These are phyloP conservation scores for Cladophialophora immunda DNA, from an alignment of 2,329 filamentous ascomycete genomes.

Conservation along the genomic window DNA sequence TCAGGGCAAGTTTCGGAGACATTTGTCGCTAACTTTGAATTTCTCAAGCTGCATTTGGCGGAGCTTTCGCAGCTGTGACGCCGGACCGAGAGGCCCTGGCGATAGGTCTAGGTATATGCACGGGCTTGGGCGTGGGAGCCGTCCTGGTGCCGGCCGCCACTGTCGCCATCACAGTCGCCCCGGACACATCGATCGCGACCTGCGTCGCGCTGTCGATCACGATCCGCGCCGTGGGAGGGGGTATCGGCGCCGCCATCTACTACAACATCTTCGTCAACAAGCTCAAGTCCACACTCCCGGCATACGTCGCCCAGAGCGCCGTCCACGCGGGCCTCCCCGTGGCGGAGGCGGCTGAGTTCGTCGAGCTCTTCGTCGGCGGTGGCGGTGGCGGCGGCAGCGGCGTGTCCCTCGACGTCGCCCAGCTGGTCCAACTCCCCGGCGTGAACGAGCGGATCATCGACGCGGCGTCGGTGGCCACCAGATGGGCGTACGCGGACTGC, in stretches of 20 bases:
- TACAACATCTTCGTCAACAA: constrained; percentile 61
- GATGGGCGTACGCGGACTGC: constrained; percentile 20
- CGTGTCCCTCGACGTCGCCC: too few relatives aligned
- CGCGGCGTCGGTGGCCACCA: constrained; percentile 12
- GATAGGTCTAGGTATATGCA: constrained; percentile 66
- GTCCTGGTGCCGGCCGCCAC: constrained; percentile 50
- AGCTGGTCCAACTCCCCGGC: constrained; percentile 31
- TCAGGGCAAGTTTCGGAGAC: too few relatives aligned
- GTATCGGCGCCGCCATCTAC: constrained; percentile 68
- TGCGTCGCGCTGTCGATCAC: constrained; percentile 64
- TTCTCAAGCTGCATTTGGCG: constrained; percentile 42
- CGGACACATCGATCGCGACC: constrained; percentile 66
- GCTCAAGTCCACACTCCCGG: constrained; percentile 53
- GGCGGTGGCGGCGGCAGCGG: too few relatives aligned
- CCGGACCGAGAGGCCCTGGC: constrained; percentile 62
- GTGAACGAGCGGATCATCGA: constrained; percentile 15
- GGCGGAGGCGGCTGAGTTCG: constrained; percentile 15
- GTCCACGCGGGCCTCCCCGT: constrained; percentile 32
- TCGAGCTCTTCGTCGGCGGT: constrained; percentile 22
- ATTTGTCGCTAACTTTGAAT: background rate
- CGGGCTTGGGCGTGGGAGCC: constrained; percentile 71
- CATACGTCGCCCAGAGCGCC: constrained; percentile 45
- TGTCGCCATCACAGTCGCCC: constrained; percentile 44
- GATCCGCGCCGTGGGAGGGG: constrained; percentile 72
- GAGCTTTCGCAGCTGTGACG: constrained; percentile 60